Percentiles rank a stretch among this genome's conserved stretches.
These are phyloP conservation scores for Didymella sp. DNA, from an alignment of 2,329 filamentous ascomycete genomes.

Conservation along the genomic window DNA sequence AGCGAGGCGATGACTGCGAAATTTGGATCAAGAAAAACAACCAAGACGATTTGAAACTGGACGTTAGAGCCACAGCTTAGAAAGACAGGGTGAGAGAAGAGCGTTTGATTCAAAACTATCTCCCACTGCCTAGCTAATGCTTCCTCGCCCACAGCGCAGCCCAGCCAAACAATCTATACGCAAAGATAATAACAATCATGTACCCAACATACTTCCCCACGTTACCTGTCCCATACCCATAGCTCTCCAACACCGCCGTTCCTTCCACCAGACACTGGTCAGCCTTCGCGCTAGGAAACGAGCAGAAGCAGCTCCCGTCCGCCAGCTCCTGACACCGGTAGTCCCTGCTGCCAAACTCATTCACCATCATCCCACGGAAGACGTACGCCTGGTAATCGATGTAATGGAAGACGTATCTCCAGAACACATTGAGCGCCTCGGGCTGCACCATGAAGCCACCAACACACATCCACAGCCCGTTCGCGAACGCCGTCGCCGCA, in stretches of 20 bases:
- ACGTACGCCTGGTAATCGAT: constrained; percentile 88
- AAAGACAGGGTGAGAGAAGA: too few relatives aligned
- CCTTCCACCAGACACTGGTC: constrained; percentile 74
- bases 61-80: neutral
- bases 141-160: constrained; percentile 57
- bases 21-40: too few relatives aligned
- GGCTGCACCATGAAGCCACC: constrained; percentile 81
- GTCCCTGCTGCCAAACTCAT: constrained; percentile 73
- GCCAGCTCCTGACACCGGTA: constrained; percentile 64
- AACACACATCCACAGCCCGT: constrained; percentile 89
- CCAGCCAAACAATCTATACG: constrained; percentile 74
- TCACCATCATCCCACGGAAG: constrained; percentile 93
- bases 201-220: constrained; percentile 77
- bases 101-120: too few relatives aligned
- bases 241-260: constrained; percentile 70
- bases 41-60: too few relatives aligned
- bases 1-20: too few relatives aligned
- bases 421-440: constrained; percentile 78
- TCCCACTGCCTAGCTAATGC: neutral
- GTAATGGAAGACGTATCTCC: constrained; percentile 86
- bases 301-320: constrained; percentile 65
- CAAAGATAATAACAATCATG: constrained; percentile 75
- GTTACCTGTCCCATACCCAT: constrained; percentile 70
- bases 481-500: constrained; percentile 82
- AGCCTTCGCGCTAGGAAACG: constrained; percentile 70